phyloP scores from a whole-genome alignment of 2,329 filamentous ascomycete genomes.

The Paecilomyces sp. region DNA sequence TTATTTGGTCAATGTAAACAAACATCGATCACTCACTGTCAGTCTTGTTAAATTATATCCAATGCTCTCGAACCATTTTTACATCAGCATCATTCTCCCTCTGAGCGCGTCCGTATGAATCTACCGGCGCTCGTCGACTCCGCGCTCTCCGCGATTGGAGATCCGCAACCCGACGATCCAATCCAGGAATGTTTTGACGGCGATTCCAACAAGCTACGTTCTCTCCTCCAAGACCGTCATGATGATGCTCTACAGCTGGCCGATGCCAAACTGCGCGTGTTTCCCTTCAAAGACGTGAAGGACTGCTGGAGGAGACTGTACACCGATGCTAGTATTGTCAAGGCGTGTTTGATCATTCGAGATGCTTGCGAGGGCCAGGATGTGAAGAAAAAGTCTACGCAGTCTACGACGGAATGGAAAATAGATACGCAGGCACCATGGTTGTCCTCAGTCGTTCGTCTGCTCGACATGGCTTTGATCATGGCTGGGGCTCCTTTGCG shows the following conservation, averaged over 20 bases:
- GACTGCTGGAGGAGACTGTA: slow-evolving; percentile 51
- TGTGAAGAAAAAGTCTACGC: background rate
- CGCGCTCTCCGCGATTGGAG: slow-evolving; percentile 20
- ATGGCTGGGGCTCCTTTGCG: slow-evolving; percentile 60
- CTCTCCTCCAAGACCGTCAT: slow-evolving; percentile 23
- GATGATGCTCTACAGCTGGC: slow-evolving; percentile 42
- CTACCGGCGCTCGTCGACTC: slow-evolving; percentile 15
- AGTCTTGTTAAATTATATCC: background rate
- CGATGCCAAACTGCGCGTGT: slow-evolving; percentile 47
- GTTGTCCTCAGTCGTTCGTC: slow-evolving; percentile 54
- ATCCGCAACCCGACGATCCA: slow-evolving; percentile 24
- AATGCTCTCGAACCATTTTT: background rate
- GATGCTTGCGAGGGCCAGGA: slow-evolving; percentile 8
- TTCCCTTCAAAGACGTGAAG: slow-evolving; percentile 51
- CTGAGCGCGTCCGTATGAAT: slow-evolving; percentile 8
- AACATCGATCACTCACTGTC: background rate
- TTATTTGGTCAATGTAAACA: background rate
- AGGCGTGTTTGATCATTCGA: slow-evolving; percentile 30
- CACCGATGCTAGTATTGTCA: slow-evolving; percentile 49
- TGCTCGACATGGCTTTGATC: slow-evolving; percentile 70
- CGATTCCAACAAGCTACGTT: slow-evolving; percentile 12
- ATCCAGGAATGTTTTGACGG: slow-evolving; percentile 28
- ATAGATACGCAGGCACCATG: slow-evolving; percentile 27
- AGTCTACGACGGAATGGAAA: slow-evolving; percentile 5
- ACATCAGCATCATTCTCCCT: background rate